Base-by-base conservation (phyloP, 73 alveolate species). In the Uronychia setigera region DNA sequence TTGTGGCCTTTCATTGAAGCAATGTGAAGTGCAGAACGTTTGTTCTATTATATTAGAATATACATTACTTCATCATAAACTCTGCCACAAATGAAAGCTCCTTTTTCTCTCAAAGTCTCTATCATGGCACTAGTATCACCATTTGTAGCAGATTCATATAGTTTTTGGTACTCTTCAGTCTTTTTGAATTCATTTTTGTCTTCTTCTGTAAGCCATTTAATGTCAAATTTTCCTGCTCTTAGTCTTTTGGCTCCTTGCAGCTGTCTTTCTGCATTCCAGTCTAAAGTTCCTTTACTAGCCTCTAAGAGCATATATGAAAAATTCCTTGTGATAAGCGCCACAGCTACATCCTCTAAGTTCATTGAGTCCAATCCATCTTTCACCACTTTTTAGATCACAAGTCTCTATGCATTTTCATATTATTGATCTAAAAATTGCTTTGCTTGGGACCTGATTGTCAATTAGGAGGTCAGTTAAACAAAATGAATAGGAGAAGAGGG, bases 331-430 rank as follows among this genome's bases (percentile, higher is more conserved):
- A 97, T 95, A 85, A 96, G 85, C 13, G 99, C 97, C 46, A 97
- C 81, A 0, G 99, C 99, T 5, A 98, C 89, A 80, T 98, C 99
- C 81, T 98, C 99, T 28, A 98, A 94, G 11, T 99, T 82, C 33
- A 98, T 85, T 11, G 97, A 90, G 59, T 97, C 97, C 78, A 98
- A 96, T 11, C 99, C 99, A 83, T 96, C 97, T 86, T 97, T 97
- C 79, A 95, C 82, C 81, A 93, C 93, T 80, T 97, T 96, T 82
- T 85, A 87, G 81, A 97, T 95, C 74, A 96, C 93, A 83, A 78
- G 32, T 78, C 84, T 1, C 32, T 31, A 28, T 92, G 90, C 74
- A 82, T 85, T 75, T 87, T 92, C 75, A 33, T 78, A 14, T 31
- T 76, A 1, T 25, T 32, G 60, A 79, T 82, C 80, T 88, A 57